Evolutionary conservation across 805 yeast genomes (phyloP), one percentile per base, ranked within the genome.

Genomic region (Metschnikowia borealis): DNA sequence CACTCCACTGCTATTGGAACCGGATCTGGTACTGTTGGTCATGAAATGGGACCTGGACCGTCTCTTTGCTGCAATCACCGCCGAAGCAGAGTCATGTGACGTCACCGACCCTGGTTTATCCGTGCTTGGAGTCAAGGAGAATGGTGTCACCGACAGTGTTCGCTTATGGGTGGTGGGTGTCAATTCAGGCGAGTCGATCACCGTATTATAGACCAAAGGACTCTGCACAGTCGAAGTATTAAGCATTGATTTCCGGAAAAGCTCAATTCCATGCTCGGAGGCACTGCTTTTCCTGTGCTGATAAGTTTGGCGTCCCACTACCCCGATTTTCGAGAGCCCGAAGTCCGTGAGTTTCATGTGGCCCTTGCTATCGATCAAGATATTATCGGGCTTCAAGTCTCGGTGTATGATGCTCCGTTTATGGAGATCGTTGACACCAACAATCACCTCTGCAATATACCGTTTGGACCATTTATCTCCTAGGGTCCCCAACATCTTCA

Each of bases 321-420:
- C 79, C 31, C 97, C 97, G 75, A 90, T 83, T 63, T 96, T 76
- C 7, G 96, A 87, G 40, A 94, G 76, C 1, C 99, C 99, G 73
- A 94, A 94, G 69, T 94, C 99, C 0, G 97, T 91, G 53, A 95
- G 70, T 67, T 94, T 94, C 54, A 94, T 66, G 69, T 94, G 99
- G 0, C 99, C 99, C 34, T 74, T 72, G 48, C 81, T 74, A 64
- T 91, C 98, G 56, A 94, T 90, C 55, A 94, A 73, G 34, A 94
- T 67, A 60, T 94, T 94, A 63, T 94, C 99, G 0, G 99, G 99
- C 64, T 94, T 94, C 62, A 94, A 73, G 67, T 94, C 99, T 60
- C 97, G 83, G 68, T 94, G 99, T 48, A 94, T 87, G 46, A 95
- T 89, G 0, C 96, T 96, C 58, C 87, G 80, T 46, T 79, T 72